Percentiles rank a stretch among this genome's conserved stretches.
These are phyloP conservation scores for Henckelia pumila DNA, from an alignment of 257 asterid genomes.

Conservation along the genomic window DNA sequence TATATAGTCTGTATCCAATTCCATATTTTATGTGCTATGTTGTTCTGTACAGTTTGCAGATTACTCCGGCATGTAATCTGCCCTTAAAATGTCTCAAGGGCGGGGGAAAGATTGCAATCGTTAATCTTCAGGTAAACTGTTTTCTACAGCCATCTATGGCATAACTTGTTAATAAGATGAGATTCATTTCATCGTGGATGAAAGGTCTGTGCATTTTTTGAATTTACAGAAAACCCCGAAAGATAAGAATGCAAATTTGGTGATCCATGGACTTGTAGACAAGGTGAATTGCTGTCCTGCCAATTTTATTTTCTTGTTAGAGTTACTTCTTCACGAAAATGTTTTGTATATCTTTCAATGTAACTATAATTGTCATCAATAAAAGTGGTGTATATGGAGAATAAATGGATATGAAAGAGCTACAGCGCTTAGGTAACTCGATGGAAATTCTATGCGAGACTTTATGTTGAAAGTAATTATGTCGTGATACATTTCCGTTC, in stretches of 20 bases:
- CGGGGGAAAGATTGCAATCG: conserved; percentile 89
- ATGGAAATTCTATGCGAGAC: conserved; percentile 4
- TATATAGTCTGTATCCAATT: background rate
- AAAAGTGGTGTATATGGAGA: conserved; percentile 7
- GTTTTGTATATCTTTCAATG: conserved; percentile 13
- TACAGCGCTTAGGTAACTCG: conserved; percentile 15
- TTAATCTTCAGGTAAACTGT: conserved; percentile 82
- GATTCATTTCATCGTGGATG: conserved; percentile 20
- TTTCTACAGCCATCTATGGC: conserved; percentile 1
- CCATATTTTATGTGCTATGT: conserved; percentile 23
- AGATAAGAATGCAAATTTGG: conserved; percentile 90
- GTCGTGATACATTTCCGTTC: background rate
- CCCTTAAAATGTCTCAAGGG: conserved; percentile 80
- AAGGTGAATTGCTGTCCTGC: conserved; percentile 47
- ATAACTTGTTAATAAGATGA: conserved; percentile 19
- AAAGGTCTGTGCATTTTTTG: conserved; percentile 15
- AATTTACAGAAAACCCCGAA: conserved; percentile 86
- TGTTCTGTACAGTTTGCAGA: conserved; percentile 78
- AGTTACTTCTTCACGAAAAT: background rate
- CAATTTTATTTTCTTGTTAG: conserved; percentile 9
- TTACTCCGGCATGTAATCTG: conserved; percentile 95
- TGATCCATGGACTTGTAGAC: conserved; percentile 85
- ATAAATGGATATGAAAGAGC: conserved; percentile 8
- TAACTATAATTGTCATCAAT: conserved; percentile 7
- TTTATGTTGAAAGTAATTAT: conserved; percentile 8